Base-by-base conservation (phyloP, 176 grass and related monocot genomes). In the Cenchrus purpureus region DNA sequence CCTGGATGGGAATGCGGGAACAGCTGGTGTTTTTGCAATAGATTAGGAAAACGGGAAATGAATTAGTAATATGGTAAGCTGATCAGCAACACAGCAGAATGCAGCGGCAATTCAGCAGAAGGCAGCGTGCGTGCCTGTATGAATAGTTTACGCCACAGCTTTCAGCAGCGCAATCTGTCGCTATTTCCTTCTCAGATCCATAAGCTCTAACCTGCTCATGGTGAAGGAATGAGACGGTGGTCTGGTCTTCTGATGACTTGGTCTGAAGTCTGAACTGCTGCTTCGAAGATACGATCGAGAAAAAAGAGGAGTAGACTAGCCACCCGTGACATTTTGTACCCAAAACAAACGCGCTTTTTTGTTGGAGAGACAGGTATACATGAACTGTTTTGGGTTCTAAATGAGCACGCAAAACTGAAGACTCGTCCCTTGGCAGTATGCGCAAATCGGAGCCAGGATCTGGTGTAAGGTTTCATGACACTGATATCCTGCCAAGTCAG, bases 1-100 rank as follows among this genome's bases (percentile, higher is more conserved):
- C 22, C 45, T 14, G 65, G 72, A 71, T 54, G 65, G 48, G 43
- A 80, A 79, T 84, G 84, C 79, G 88, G 84, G 72, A 78, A 86
- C 79, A 83, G 79, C 79, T 90, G 79, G 28, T 45, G 50, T 22
- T n/a, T 22, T n/a, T 64, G 67, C 20, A 59, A 73, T 82, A 65
- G 73, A 83, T 79, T 79, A 82, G 20, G 66, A 57, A 60, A 86
- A 34, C 12, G 78, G 8, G 60, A 76, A 14, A 71, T 65, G 71
- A 68, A 25, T 25, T 25, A 25, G 25, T 25, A 25, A 34, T 69
- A 16, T 56, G 31, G 3, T 40, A 40, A 56, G 79, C 49, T n/a
- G 49, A 7, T 57, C 65, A 17, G 55, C 16, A 44, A 0, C 11
- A 10, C 73, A 37, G 12, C 19, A 17, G 52, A 68, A 81, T 81